Evolutionary conservation across 2,329 filamentous ascomycete genomes (phyloP).

Genomic region (Aspergillus sp.): DNA sequence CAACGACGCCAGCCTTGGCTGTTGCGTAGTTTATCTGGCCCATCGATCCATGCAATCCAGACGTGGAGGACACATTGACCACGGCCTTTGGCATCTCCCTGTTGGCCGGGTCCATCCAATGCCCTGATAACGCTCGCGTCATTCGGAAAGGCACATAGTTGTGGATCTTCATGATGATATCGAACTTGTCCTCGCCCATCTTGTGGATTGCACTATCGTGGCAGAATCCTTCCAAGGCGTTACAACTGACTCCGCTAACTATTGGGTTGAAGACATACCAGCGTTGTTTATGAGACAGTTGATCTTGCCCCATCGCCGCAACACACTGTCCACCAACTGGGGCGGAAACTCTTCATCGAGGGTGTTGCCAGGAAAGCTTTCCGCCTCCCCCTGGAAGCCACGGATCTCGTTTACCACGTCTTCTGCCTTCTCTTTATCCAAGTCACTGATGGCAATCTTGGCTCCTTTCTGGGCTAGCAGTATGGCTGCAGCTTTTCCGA

Average conservation of each 20-base stretch:
- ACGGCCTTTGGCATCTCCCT: constrained; percentile 31
- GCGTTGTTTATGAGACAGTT: background rate
- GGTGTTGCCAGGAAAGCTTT: background rate
- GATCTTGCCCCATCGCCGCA: background rate
- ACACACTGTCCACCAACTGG: background rate
- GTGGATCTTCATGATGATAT: constrained; percentile 34
- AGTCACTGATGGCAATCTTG: background rate
- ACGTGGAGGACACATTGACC: constrained; percentile 55
- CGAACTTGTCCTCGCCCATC: background rate
- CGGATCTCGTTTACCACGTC: background rate
- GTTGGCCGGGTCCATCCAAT: constrained; percentile 45
- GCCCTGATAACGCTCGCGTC: constrained; percentile 50
- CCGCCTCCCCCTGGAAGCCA: background rate
- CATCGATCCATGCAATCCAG: constrained; percentile 42
- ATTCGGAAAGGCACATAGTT: constrained; percentile 56
- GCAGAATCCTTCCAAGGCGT: background rate
- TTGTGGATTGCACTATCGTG: background rate
- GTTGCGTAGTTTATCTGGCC: constrained; percentile 56
- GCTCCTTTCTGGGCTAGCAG: background rate
- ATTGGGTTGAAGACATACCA: background rate
- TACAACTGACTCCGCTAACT: background rate
- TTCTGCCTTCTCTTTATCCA: background rate
- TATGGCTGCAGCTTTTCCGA: background rate
- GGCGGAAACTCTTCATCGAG: background rate
- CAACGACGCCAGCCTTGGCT: constrained; percentile 53